Percentiles rank a stretch among this genome's conserved stretches.
phyloP scores from a whole-genome alignment of 2,329 filamentous ascomycete species.

The Erysiphe neolycopersici region DNA sequence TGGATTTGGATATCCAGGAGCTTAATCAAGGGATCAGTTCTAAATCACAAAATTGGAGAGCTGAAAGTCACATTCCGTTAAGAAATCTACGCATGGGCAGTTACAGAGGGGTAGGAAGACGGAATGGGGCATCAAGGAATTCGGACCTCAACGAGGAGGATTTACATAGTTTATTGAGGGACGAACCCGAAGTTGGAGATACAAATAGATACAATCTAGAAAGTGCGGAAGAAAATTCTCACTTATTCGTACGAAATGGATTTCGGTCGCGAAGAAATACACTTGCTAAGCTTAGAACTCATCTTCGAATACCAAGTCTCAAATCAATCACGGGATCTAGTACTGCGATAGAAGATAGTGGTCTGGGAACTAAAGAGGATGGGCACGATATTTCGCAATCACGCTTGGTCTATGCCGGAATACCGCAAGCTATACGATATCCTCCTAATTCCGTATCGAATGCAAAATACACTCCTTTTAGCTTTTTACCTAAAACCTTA shows the following conservation, averaged over 20 bases:
- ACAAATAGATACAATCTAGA: conserved; percentile 7
- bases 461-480: conserved; percentile 89
- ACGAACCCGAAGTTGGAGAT: conserved; percentile 23
- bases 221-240: neutral
- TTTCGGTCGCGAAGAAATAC: conserved; percentile 13
- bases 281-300: conserved; percentile 21
- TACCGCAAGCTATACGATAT: conserved; percentile 45
- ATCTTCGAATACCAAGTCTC: conserved; percentile 40
- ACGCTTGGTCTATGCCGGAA: conserved; percentile 50
- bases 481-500: conserved; percentile 75
- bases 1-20: conserved; percentile 54
- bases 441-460: conserved; percentile 85
- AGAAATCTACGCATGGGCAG: conserved; percentile 42
- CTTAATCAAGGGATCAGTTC: conserved; percentile 31
- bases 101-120: conserved; percentile 26
- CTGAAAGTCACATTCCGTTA: conserved; percentile 31
- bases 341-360: conserved; percentile 6
- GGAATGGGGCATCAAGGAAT: conserved; percentile 28
- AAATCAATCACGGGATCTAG: conserved; percentile 18
- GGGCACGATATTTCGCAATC: conserved; percentile 42
- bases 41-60: conserved; percentile 11
- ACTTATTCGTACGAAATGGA: conserved; percentile 9
- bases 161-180: conserved; percentile 36
- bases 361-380: conserved; percentile 19
- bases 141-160: conserved; percentile 38